phyloP scores from a whole-genome alignment of 352 stramenopile species.

The Elongisporangium prolatum region DNA sequence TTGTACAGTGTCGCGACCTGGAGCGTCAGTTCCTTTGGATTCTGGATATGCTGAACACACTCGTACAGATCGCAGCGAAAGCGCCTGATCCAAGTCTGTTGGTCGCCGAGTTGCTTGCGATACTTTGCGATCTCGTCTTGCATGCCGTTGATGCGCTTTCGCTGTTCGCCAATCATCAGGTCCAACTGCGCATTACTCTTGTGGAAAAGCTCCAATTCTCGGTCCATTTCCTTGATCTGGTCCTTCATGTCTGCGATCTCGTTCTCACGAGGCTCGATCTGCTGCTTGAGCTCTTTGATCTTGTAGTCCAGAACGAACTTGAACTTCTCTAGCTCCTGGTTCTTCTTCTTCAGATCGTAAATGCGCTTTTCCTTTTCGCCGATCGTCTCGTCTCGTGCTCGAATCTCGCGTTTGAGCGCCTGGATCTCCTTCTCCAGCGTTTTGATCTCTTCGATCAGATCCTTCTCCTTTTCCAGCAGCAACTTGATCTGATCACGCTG shows the following conservation, averaged over 20 bases:
- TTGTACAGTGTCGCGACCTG: constrained; percentile 73
- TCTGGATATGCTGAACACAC: constrained; percentile 71
- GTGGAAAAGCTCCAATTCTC: constrained; percentile 93
- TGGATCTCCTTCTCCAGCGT: constrained; percentile 90
- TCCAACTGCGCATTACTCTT: constrained; percentile 92
- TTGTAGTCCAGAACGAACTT: constrained; percentile 97
- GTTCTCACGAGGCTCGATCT: constrained; percentile 93
- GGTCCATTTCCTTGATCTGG: constrained; percentile 95
- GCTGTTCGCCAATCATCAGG: constrained; percentile 92
- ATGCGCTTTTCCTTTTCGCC: constrained; percentile 94
- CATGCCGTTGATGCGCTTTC: constrained; percentile 80
- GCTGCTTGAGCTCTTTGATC: constrained; percentile 94
- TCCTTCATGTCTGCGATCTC: constrained; percentile 93
- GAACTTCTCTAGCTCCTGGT: constrained; percentile 95
- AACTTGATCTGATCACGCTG: constrained; percentile 88
- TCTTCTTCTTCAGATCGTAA: constrained; percentile 95
- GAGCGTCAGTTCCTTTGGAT: constrained; percentile 69
- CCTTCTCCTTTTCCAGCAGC: constrained; percentile 86
- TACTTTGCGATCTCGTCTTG: constrained; percentile 71
- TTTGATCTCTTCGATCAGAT: constrained; percentile 84
- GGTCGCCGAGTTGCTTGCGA: constrained; percentile 50
- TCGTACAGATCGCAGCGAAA: constrained; percentile 87
- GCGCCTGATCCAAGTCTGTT: constrained; percentile 56
- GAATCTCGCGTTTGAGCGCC: constrained; percentile 93
- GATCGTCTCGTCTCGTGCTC: constrained; percentile 93